Evolutionary conservation across 1,284 basidiomycete species (phyloP).

Genomic region (Cryptococcus sp.): DNA sequence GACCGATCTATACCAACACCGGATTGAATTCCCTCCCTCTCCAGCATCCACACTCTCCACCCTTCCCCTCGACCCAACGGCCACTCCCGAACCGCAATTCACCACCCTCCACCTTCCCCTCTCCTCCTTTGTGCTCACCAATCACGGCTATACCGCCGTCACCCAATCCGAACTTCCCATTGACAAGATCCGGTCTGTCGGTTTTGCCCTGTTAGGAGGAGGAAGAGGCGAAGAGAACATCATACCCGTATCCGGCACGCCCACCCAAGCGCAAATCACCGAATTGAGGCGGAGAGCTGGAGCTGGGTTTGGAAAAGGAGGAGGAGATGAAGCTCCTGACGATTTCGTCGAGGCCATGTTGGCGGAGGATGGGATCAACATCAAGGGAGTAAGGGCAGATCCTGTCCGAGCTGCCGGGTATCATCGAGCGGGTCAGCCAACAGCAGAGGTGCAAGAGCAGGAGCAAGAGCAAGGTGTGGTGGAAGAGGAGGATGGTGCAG

Average conservation of each 20-base stretch:
- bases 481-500: neutral
- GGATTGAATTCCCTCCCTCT: conserved; percentile 44
- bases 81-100: conserved; percentile 35
- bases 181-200: conserved; percentile 48
- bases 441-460: conserved; percentile 26
- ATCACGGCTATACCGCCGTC: conserved; percentile 47
- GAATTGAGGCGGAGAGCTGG: conserved; percentile 7
- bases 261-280: neutral
- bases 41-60: conserved; percentile 20
- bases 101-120: conserved; percentile 50
- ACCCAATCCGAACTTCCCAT: conserved; percentile 49
- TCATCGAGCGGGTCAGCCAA: conserved; percentile 23
- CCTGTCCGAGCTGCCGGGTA: conserved; percentile 14
- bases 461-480: conserved; percentile 11
- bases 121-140: conserved; percentile 50
- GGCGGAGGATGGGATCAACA: conserved; percentile 9
- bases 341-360: conserved; percentile 29
- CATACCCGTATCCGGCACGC: neutral
- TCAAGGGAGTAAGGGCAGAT: neutral
- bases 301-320: conserved; percentile 12
- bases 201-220: conserved; percentile 47
- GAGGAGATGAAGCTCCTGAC: conserved; percentile 21
- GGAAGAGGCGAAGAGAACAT: conserved; percentile 26
- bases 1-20: conserved; percentile 52
- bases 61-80: conserved; percentile 20